These are phyloP conservation scores for Verticillium nubilum DNA, from an alignment of 2,329 filamentous ascomycete genomes.

Conservation along the genomic window DNA sequence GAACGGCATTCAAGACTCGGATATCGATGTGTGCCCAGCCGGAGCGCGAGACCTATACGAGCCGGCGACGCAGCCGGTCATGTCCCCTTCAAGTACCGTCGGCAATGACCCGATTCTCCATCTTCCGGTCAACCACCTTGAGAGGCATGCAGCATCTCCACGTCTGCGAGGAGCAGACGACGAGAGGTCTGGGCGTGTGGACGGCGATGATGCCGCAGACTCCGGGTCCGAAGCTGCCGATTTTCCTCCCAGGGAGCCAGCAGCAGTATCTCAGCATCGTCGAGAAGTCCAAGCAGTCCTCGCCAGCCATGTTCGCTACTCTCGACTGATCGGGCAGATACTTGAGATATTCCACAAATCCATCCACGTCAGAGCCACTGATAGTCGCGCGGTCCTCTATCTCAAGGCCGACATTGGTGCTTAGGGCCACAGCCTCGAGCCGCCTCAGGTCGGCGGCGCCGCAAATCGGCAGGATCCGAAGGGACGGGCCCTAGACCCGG, in stretches of 20 bases:
- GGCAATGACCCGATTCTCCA: conserved; percentile 3
- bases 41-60: conserved; percentile 20
- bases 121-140: conserved; percentile 7
- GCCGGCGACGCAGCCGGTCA: conserved; percentile 2
- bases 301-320: conserved; percentile 5
- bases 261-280: background rate
- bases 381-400: conserved; percentile 2
- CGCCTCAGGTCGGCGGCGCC: background rate
- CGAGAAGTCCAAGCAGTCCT: conserved; percentile 5
- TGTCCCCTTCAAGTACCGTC: background rate
- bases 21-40: conserved; percentile 30
- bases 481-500: conserved; percentile 2
- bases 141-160: background rate
- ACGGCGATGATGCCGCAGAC: background rate
- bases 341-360: conserved; percentile 8
- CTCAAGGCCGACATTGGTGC: conserved; percentile 8
- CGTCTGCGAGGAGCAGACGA: background rate
- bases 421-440: conserved; percentile 6
- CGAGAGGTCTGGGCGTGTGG: background rate
- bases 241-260: background rate
- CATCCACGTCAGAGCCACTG: conserved; percentile 4
- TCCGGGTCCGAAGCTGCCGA: background rate
- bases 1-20: conserved; percentile 25
- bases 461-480: background rate
- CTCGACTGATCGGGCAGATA: conserved; percentile 3